Evolutionary conservation across 2,329 filamentous ascomycete species (phyloP).

Genomic region (Colletotrichum brevisporum): DNA sequence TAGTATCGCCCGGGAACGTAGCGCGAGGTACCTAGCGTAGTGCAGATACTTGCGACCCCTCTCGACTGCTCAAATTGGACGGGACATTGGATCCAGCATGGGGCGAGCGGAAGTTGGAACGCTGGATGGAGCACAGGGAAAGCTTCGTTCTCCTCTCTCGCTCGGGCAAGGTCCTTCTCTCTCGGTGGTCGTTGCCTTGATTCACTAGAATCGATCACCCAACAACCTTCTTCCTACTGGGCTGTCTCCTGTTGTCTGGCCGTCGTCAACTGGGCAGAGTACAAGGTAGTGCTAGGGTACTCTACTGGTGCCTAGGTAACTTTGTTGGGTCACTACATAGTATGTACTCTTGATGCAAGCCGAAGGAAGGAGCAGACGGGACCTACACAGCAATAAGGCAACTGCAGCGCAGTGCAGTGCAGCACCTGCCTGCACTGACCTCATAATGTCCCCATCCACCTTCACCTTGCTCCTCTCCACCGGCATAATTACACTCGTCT

Average conservation of each 20-base stretch:
- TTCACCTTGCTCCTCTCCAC: slow-evolving; percentile 20
- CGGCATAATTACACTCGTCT: slow-evolving; percentile 31
- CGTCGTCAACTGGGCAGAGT: too few relatives aligned
- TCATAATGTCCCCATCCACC: slow-evolving; percentile 27
- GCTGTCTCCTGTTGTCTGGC: too few relatives aligned
- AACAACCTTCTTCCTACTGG: too few relatives aligned
- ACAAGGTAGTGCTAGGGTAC: too few relatives aligned
- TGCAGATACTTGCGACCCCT: slow-evolving; percentile 13
- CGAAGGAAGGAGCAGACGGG: too few relatives aligned
- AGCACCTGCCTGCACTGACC: slow-evolving; percentile 28
- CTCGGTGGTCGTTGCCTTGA: neutral
- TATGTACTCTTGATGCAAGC: too few relatives aligned
- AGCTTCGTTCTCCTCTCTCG: neutral
- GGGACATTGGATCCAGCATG: slow-evolving; percentile 37
- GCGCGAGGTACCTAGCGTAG: neutral
- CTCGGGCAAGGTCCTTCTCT: neutral
- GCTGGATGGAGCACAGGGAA: slow-evolving; percentile 20
- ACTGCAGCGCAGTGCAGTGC: neutral
- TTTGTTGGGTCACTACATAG: too few relatives aligned
- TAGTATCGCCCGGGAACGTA: too few relatives aligned
- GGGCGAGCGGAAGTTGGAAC: slow-evolving; percentile 6
- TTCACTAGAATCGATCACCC: neutral
- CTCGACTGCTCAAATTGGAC: slow-evolving; percentile 32
- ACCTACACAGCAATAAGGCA: too few relatives aligned
- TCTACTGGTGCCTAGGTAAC: too few relatives aligned